Conservation (phyloP, 768 basidiomycete genomes). For the Leccinum longicurvipes region DNA sequence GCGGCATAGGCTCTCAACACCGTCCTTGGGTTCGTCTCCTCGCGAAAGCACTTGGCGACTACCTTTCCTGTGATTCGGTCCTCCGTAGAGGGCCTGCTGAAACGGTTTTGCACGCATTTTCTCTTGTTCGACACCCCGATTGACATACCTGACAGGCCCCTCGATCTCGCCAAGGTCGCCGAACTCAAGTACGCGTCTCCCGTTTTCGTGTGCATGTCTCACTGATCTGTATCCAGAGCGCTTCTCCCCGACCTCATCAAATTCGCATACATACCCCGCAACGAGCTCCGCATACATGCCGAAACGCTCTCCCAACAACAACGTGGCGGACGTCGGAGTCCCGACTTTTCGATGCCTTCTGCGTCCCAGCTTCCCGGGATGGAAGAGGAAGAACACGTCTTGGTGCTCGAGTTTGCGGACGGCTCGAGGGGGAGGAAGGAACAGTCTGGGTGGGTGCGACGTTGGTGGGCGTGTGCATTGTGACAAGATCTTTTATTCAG, state of each 20-base stretch:
- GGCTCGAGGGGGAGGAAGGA: constrained; percentile 35
- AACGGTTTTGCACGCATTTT: constrained; percentile 46
- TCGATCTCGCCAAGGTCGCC: constrained; percentile 74
- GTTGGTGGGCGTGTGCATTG: background rate
- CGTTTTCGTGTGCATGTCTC: background rate
- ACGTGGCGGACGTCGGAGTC: constrained; percentile 33
- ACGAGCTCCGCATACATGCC: constrained; percentile 56
- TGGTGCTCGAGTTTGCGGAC: constrained; percentile 51
- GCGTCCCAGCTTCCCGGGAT: constrained; percentile 26
- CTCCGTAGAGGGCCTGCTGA: constrained; percentile 79
- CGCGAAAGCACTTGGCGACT: constrained; percentile 73
- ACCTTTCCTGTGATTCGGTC: constrained; percentile 73
- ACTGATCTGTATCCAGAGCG: constrained; percentile 43
- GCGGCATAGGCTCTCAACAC: constrained; percentile 73
- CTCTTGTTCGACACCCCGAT: background rate
- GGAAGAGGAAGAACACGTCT: constrained; percentile 45
- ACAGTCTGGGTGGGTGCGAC: constrained; percentile 22
- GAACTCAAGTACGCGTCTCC: constrained; percentile 65
- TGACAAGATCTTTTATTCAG: constrained; percentile 9
- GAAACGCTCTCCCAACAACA: constrained; percentile 25
- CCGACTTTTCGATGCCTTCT: constrained; percentile 38
- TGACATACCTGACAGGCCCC: constrained; percentile 49
- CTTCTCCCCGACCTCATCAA: constrained; percentile 78
- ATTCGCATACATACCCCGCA: constrained; percentile 75
- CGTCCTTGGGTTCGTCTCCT: constrained; percentile 82